These are phyloP conservation scores for Hyphodiscus sp. DNA, from an alignment of 2,329 filamentous ascomycete genomes.

Conservation along the genomic window DNA sequence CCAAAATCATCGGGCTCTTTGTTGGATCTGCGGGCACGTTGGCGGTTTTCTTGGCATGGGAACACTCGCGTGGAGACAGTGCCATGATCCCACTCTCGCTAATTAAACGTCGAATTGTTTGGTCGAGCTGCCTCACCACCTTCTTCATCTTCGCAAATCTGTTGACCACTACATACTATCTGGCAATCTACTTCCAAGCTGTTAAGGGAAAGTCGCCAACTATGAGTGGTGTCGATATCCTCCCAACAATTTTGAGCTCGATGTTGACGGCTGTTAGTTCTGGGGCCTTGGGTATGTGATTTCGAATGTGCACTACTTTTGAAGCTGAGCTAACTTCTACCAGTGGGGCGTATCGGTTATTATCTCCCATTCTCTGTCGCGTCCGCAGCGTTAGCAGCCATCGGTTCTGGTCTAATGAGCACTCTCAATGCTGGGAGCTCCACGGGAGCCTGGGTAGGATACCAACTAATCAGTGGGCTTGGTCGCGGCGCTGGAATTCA, in stretches of 20 bases:
- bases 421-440: conserved; percentile 19
- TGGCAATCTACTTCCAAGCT: conserved; percentile 43
- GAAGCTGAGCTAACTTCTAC: not conserved
- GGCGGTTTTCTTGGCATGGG: conserved; percentile 17
- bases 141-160: conserved; percentile 4
- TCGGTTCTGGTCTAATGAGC: conserved; percentile 30
- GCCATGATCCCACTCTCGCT: conserved; percentile 20
- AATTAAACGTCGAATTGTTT: conserved; percentile 14
- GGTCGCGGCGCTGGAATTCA: conserved; percentile 10
- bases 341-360: conserved; percentile 23
- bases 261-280: conserved; percentile 2
- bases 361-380: conserved; percentile 27
- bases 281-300: conserved; percentile 4
- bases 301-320: not conserved
- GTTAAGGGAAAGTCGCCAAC: conserved; percentile 32
- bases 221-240: conserved; percentile 31
- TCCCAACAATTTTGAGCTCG: conserved; percentile 32
- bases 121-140: conserved; percentile 6
- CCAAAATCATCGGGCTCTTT: conserved; percentile 23
- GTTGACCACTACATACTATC: conserved; percentile 33
- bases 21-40: conserved; percentile 10
- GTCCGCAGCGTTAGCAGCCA: conserved; percentile 23
- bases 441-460: conserved; percentile 14
- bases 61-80: conserved; percentile 19
- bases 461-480: conserved; percentile 13